A percentile compares a stretch with the other conserved stretches of the same genome.
These are phyloP conservation scores for Zasmidium cellare DNA, from an alignment of 2,329 filamentous ascomycete species.

Conservation along the genomic window DNA sequence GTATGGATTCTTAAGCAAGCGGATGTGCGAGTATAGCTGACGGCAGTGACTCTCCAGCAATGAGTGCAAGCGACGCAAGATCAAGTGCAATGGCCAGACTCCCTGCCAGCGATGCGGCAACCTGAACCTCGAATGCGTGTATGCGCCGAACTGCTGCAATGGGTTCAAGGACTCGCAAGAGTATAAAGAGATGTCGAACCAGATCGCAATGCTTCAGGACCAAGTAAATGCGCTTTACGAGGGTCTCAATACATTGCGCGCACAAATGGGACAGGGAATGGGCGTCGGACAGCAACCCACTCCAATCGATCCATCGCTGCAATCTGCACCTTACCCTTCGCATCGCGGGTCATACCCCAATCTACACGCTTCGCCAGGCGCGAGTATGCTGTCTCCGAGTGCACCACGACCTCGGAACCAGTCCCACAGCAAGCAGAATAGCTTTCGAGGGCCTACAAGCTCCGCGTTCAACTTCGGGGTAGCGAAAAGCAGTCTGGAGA, in stretches of 20 bases:
- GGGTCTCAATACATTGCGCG: slow-evolving; percentile 67
- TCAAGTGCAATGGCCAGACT: slow-evolving; percentile 67
- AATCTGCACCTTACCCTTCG: slow-evolving; percentile 21
- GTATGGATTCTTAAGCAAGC: slow-evolving; percentile 46
- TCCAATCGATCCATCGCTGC: slow-evolving; percentile 38
- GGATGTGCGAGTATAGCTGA: background rate
- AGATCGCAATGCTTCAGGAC: slow-evolving; percentile 74
- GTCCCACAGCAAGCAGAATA: slow-evolving; percentile 49
- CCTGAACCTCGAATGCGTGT: slow-evolving; percentile 62
- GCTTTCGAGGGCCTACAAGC: slow-evolving; percentile 83
- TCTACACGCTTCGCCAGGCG: slow-evolving; percentile 23
- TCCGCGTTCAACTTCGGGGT: slow-evolving; percentile 82
- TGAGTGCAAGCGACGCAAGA: slow-evolving; percentile 66
- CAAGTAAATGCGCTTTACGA: slow-evolving; percentile 78
- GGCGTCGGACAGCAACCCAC: slow-evolving; percentile 20
- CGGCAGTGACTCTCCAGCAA: slow-evolving; percentile 47
- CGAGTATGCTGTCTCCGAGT: slow-evolving; percentile 33
- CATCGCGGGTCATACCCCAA: slow-evolving; percentile 19
- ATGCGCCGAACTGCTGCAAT: slow-evolving; percentile 70
- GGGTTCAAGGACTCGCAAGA: slow-evolving; percentile 93
- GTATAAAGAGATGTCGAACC: slow-evolving; percentile 76
- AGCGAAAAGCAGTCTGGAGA: slow-evolving; percentile 81
- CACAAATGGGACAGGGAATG: slow-evolving; percentile 36
- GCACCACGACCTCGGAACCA: slow-evolving; percentile 35
- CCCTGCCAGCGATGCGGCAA: slow-evolving; percentile 67